A percentile compares a stretch with the other conserved stretches of the same genome.
Conservation (phyloP, 2,329 filamentous ascomycete species). For the Diaporthe sp. region DNA sequence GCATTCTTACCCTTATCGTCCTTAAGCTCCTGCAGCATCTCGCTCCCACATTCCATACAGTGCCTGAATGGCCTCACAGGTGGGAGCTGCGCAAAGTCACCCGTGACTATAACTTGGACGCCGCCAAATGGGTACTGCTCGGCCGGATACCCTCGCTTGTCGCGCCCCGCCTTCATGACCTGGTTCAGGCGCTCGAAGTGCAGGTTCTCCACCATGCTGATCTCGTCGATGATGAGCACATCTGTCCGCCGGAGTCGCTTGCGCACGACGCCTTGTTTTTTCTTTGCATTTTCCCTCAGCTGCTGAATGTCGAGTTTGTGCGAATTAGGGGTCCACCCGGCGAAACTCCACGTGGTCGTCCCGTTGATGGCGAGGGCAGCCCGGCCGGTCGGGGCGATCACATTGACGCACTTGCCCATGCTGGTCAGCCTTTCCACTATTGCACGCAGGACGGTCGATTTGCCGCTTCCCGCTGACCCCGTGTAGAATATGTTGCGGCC, state of each 20-base stretch:
- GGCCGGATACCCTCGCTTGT: too few species aligned
- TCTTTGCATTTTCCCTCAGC: constrained; percentile 45
- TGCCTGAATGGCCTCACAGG: too few species aligned
- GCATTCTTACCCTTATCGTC: too few species aligned
- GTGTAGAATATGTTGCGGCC: too few species aligned
- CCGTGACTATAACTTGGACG: too few species aligned
- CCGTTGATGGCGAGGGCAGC: constrained; percentile 67
- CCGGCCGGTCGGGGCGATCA: constrained; percentile 69
- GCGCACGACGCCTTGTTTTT: constrained; percentile 42
- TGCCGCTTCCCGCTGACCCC: constrained; percentile 70
- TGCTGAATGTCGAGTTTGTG: constrained; percentile 53
- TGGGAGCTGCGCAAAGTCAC: too few species aligned
- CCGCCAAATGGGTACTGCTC: too few species aligned
- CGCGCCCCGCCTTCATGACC: too few species aligned
- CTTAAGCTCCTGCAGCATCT: constrained; percentile 40
- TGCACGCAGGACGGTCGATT: constrained; percentile 64
- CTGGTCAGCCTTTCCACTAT: constrained; percentile 52
- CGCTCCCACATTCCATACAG: too few species aligned
- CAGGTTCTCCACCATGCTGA: too few species aligned
- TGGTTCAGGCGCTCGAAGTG: too few species aligned
- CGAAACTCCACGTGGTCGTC: too few species aligned
- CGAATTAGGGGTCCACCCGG: constrained; percentile 62
- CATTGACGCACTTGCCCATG: constrained; percentile 52
- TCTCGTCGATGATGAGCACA: constrained; percentile 72
- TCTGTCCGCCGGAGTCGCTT: constrained; percentile 56